Conservation (phyloP, 345 rosid species). For the Eucalyptus coolabah region DNA sequence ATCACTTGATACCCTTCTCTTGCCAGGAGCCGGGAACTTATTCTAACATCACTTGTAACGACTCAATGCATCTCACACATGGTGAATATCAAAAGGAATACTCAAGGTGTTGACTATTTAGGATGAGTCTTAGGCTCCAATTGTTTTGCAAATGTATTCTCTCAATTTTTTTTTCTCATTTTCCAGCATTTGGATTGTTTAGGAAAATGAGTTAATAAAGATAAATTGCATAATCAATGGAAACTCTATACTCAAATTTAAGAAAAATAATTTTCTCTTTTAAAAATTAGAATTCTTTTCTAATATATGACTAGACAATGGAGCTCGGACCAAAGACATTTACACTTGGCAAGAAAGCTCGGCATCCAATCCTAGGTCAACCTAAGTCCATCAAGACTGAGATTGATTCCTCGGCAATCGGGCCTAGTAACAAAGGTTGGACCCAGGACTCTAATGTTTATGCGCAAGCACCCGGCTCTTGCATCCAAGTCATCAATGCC, state of each 20-base stretch:
- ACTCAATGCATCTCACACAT: background rate
- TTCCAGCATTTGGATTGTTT: background rate
- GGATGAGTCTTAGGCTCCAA: background rate
- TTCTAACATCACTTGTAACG: background rate
- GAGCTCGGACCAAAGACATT: background rate
- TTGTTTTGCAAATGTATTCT: background rate
- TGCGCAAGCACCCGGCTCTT: background rate
- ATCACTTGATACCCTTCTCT: background rate
- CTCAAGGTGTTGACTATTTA: background rate
- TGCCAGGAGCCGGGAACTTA: background rate
- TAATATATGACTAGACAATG: background rate
- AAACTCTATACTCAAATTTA: background rate
- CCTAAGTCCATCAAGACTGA: background rate
- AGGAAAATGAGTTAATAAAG: background rate
- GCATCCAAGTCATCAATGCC: background rate
- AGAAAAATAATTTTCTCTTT: background rate
- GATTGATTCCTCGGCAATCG: background rate
- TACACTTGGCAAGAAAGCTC: background rate
- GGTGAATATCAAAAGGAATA: background rate
- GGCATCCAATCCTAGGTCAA: accelerated
- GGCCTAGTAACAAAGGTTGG: background rate
- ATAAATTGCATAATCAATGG: background rate
- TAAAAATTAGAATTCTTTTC: background rate
- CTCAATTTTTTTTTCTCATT: background rate
- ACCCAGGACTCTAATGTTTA: background rate